Base-by-base conservation (phyloP, 2,329 filamentous ascomycete genomes). In the Huntiella savannae region DNA sequence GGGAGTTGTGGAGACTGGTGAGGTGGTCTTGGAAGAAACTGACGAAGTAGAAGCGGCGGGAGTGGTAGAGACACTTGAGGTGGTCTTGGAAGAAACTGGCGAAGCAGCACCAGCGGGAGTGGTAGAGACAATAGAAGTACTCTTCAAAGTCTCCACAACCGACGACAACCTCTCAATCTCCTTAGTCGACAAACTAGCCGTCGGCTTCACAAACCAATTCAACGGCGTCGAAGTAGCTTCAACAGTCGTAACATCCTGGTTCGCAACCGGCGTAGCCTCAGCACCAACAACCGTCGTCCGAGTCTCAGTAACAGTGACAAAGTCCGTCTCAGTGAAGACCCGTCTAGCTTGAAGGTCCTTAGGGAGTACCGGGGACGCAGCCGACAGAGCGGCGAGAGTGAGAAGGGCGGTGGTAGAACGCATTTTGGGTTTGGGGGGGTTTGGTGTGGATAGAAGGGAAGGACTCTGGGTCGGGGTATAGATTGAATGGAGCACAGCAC, bases 401-500 rank as follows among this genome's bases (percentile, higher is more conserved):
- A 46, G 22, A 7, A 46, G 5, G 37, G 35, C 12, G 19, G 43
- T 16, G 33, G 48, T 33, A 16, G 36, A 16, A 35, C 47, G 47
- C 47, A 49, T 49, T 19, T 10, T 44, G 38, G 40, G 35, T 22
- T 5, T 36, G 5, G n/a, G 13, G 10, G n/a, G 17, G n/a, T 19
- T 6, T 10, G 40, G 8, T 37, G 8, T 5, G 40, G 15, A 32
- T n/a, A 5, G 11, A 40, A 12, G 11, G 13, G 19, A 13, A 12
- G 5, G 15, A 22, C 36, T 38, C 22, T 28, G 3, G 22, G 22
- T 28, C 22, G 22, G 22, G 22, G 22, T 28, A 28, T 28, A 7
- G 8, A 38, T 10, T 12, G 7, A 28, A 33, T 33, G n/a, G n/a
- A 43, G 19, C 12, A 16, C 33, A 11, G 32, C 22, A 28, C 22